phyloP scores from a whole-genome alignment of 2,329 filamentous ascomycete genomes.

The Fusarium verrucosum region DNA sequence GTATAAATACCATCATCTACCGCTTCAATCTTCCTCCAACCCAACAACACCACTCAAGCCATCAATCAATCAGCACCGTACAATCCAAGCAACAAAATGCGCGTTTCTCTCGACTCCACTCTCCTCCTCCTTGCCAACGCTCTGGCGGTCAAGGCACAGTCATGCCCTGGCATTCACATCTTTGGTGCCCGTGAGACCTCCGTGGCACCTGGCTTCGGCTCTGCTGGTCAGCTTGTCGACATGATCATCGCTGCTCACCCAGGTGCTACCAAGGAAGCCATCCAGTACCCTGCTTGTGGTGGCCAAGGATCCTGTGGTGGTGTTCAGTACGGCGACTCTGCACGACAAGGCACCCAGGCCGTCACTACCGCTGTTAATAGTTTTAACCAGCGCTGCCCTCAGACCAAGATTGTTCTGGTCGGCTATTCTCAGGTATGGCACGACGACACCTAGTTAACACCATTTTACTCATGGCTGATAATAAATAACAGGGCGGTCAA shows the following conservation, averaged over 20 bases:
- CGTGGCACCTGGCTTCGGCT: slow-evolving; percentile 62
- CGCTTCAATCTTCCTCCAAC: neutral
- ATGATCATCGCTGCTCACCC: slow-evolving; percentile 58
- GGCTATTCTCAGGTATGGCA: slow-evolving; percentile 67
- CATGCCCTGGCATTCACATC: slow-evolving; percentile 56
- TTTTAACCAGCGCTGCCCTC: slow-evolving; percentile 65
- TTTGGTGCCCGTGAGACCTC: slow-evolving; percentile 60
- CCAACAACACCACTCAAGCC: neutral
- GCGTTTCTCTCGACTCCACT: slow-evolving; percentile 9
- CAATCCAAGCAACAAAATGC: neutral
- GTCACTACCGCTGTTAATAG: slow-evolving; percentile 68
- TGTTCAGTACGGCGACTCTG: slow-evolving; percentile 68
- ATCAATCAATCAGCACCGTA: no score
- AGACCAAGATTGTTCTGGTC: slow-evolving; percentile 66
- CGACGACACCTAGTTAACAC: no score
- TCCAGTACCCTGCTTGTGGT: slow-evolving; percentile 70
- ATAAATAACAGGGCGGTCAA: slow-evolving; percentile 61
- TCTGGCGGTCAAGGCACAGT: slow-evolving; percentile 21
- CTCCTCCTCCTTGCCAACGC: slow-evolving; percentile 16
- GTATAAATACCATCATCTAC: neutral
- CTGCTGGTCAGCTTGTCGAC: slow-evolving; percentile 60
- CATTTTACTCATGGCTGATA: neutral
- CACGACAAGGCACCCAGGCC: slow-evolving; percentile 64
- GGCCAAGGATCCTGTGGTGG: slow-evolving; percentile 67
- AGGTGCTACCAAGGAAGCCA: slow-evolving; percentile 63